Base-by-base conservation (phyloP, 106 monocot species). In the Amphibolis antarctica region DNA sequence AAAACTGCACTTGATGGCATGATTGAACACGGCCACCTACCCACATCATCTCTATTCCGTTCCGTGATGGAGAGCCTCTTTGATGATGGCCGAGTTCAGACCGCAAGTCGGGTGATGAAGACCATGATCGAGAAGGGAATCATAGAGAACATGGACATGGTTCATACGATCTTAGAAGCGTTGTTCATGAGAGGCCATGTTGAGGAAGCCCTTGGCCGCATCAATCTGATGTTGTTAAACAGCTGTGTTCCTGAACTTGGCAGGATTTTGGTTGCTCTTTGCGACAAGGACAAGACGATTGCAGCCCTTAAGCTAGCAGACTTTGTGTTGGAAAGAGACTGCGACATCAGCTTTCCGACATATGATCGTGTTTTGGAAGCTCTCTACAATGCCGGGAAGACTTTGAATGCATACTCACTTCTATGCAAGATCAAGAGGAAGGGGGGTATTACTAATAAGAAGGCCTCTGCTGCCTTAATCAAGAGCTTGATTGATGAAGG, bases 31-130 rank as follows among this genome's bases (percentile, higher is more conserved):
- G 96, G 90, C 3, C 86, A 90, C 69, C n/a, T 74, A 48, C 90
- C 90, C 0, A 87, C 76, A 50, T 55, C 84, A 9, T 74, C 78
- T 23, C 66, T 98, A 28, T 98, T 90, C 78, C 54, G 78, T 20
- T 80, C 82, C 0, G 86, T 98, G 23, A 87, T 91, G 82, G 84
- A 66, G 21, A 87, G 71, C 0, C 69, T 98, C 19, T 79, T 98
- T 13, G 69, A 80, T 31, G 82, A 87, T 61, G 87, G 85, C 0
- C 75, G 96, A 14, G 77, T 87, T 12, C 96, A 98, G 67, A 90
- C 96, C 1, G 90, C 96, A 9, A 98, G 96, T 66, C 57, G 96
- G 44, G 86, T 91, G 71, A 87, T 90, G 96, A 90, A 87, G 78
- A 81, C 61, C 13, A 98, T 98, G 96, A 73, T 98, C 25, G 96